A percentile compares a stretch with the other conserved stretches of the same genome.
Evolutionary conservation across 2,329 filamentous ascomycete genomes (phyloP).

Genomic region (Xylaria hypoxylon): DNA sequence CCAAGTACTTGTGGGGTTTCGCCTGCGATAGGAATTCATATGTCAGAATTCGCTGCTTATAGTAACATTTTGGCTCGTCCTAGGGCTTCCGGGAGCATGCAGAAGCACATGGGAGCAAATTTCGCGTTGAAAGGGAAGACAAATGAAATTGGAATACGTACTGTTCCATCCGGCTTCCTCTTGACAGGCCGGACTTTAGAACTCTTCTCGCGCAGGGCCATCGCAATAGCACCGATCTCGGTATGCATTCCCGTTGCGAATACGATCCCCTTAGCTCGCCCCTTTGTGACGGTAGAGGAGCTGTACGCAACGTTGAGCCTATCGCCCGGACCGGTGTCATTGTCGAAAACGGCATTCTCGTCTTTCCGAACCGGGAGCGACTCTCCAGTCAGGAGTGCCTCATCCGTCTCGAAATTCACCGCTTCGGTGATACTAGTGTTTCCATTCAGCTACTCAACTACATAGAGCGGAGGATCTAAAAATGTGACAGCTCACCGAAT

Average conservation of each 20-base stretch:
- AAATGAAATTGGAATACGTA: neutral
- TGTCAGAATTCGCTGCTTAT: no score
- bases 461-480: no score
- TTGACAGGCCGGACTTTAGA: slow-evolving; percentile 64
- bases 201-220: slow-evolving; percentile 67
- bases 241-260: slow-evolving; percentile 71
- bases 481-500: slow-evolving; percentile 47
- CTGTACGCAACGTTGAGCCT: slow-evolving; percentile 73
- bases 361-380: slow-evolving; percentile 69
- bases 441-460: slow-evolving; percentile 12
- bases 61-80: no score
- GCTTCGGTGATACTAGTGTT: slow-evolving; percentile 58
- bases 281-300: slow-evolving; percentile 71
- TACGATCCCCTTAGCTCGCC: slow-evolving; percentile 70
- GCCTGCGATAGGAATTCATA: slow-evolving; percentile 44
- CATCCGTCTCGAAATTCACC: slow-evolving; percentile 69
- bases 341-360: slow-evolving; percentile 60
- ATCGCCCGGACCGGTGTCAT: slow-evolving; percentile 69
- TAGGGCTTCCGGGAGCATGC: no score
- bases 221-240: slow-evolving; percentile 74
- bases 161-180: slow-evolving; percentile 62
- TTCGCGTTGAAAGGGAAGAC: no score
- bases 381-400: slow-evolving; percentile 73
- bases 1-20: slow-evolving; percentile 63
- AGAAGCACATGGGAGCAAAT: no score